A percentile compares a stretch with the other conserved stretches of the same genome.
Evolutionary conservation across 1,139 yeast genomes (phyloP).

Genomic region (Yamadazyma pseudoaaseri): DNA sequence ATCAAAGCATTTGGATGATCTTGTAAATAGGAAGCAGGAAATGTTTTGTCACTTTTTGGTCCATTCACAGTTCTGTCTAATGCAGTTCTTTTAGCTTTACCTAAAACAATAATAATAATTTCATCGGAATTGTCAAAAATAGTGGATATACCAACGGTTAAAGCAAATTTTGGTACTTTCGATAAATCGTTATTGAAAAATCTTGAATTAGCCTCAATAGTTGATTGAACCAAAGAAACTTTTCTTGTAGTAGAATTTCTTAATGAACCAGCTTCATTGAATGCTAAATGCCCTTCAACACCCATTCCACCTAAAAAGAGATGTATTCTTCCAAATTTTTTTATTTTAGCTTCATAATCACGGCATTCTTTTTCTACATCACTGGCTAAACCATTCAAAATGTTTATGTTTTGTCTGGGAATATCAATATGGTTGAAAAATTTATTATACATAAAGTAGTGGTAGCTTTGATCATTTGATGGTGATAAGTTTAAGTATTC

Average conservation of each 20-base stretch:
- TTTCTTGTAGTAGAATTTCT: constrained; percentile 48
- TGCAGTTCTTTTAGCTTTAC: constrained; percentile 43
- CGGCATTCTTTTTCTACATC: constrained; percentile 50
- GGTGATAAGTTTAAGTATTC: constrained; percentile 56
- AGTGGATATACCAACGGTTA: constrained; percentile 64
- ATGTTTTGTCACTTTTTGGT: constrained; percentile 30
- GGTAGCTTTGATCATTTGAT: constrained; percentile 52
- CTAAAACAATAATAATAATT: constrained; percentile 49
- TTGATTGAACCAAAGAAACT: constrained; percentile 50
- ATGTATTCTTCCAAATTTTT: constrained; percentile 50
- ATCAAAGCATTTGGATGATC: constrained; percentile 45
- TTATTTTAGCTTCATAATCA: constrained; percentile 51
- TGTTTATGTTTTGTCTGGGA: constrained; percentile 53
- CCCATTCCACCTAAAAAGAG: constrained; percentile 64
- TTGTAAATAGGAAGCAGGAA: constrained; percentile 49
- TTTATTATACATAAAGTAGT: constrained; percentile 59
- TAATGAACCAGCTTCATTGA: constrained; percentile 58
- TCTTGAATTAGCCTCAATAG: constrained; percentile 57
- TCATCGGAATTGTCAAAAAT: constrained; percentile 58
- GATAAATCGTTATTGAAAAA: constrained; percentile 48
- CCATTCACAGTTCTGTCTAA: constrained; percentile 44
- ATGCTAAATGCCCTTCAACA: constrained; percentile 65
- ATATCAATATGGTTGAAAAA: constrained; percentile 61
- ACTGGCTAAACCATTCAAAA: constrained; percentile 52
- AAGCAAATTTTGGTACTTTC: constrained; percentile 54